Conservation (phyloP, 2,329 filamentous ascomycete genomes). For the Diaporthe ampelina region DNA sequence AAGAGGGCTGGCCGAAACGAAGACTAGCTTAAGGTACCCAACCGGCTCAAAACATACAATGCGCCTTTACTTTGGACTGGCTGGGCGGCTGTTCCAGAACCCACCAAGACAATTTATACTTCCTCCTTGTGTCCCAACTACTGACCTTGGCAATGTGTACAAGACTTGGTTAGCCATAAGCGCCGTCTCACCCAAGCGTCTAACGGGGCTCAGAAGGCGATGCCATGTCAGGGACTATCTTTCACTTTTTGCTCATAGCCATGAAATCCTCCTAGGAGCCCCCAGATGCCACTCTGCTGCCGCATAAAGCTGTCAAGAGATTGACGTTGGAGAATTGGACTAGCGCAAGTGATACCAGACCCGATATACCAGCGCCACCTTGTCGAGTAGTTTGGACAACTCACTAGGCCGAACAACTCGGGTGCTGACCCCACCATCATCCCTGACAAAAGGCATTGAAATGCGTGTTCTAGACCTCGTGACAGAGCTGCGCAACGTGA, state of each 20-base stretch:
- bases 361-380: slow-evolving; percentile 3
- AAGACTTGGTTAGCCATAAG: background rate
- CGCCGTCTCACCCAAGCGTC: slow-evolving; percentile 16
- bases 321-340: slow-evolving; percentile 14
- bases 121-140: slow-evolving; percentile 4
- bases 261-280: background rate
- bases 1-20: background rate
- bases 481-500: background rate
- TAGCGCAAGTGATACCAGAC: slow-evolving; percentile 1
- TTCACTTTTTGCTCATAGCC: background rate
- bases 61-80: background rate
- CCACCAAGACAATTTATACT: slow-evolving; percentile 1
- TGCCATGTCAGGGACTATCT: slow-evolving; percentile 1
- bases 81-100: background rate
- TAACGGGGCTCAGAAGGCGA: background rate
- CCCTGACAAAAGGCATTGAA: background rate
- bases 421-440: background rate
- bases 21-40: background rate
- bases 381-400: background rate
- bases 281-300: background rate
- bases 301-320: slow-evolving; percentile 15
- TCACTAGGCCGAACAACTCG: background rate
- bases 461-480: slow-evolving; percentile 1
- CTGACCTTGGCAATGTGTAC: slow-evolving; percentile 12
- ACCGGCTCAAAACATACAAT: background rate